Percentiles rank a stretch among this genome's conserved stretches.
phyloP scores from a whole-genome alignment of 1,284 basidiomycete genomes.

The Apiotrichum porosum region DNA sequence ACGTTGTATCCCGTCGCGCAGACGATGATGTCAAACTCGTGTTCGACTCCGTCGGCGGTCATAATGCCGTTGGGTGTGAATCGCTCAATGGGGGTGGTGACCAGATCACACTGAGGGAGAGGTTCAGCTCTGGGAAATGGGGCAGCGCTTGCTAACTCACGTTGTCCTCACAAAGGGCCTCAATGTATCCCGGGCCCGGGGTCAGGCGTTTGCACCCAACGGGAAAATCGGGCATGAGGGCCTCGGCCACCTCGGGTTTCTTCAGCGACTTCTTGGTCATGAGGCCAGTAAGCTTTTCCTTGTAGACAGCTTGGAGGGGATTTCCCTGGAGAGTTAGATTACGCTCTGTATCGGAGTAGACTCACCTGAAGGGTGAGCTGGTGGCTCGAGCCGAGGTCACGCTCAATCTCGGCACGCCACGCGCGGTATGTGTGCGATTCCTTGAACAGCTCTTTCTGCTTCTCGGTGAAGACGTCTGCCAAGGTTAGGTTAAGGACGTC shows the following conservation, averaged over 20 bases:
- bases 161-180: conserved; percentile 34
- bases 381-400: conserved; percentile 11
- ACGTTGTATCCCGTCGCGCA: conserved; percentile 37
- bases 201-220: conserved; percentile 40
- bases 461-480: conserved; percentile 18
- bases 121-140: neutral
- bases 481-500: too few relatives aligned
- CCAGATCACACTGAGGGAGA: conserved; percentile 12
- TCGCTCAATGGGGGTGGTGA: conserved; percentile 15
- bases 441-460: conserved; percentile 15
- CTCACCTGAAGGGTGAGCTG: conserved; percentile 2
- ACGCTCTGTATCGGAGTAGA: too few relatives aligned
- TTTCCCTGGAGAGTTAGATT: conserved; percentile 3
- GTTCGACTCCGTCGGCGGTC: conserved; percentile 20
- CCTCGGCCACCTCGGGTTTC: conserved; percentile 17
- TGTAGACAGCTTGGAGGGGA: conserved; percentile 5
- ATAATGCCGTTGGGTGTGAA: conserved; percentile 24
- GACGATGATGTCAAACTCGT: conserved; percentile 29
- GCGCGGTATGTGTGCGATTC: conserved; percentile 15
- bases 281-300: neutral
- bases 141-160: conserved; percentile 6
- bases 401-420: conserved; percentile 23
- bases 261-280: conserved; percentile 17
- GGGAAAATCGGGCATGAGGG: conserved; percentile 22
- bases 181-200: conserved; percentile 42